Evolutionary conservation across 768 basidiomycete species (phyloP).

Genomic region (Collybiopsis confluens): DNA sequence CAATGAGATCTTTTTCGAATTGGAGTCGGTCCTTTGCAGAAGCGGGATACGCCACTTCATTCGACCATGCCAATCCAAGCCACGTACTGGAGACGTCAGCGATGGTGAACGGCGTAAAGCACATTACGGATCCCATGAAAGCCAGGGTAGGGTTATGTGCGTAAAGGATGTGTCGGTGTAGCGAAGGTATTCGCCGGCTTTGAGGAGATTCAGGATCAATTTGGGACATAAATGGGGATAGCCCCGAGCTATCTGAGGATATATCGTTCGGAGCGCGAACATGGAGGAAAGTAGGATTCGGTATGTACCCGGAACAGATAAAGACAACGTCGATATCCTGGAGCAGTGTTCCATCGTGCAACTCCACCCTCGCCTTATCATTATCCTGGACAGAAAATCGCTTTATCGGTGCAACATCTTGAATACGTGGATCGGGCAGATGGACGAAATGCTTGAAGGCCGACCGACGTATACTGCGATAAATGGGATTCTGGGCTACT

Average conservation of each 20-base stretch:
- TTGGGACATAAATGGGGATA: constrained; percentile 29
- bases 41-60: constrained; percentile 27
- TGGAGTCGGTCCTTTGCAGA: constrained; percentile 27
- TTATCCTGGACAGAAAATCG: constrained; percentile 22
- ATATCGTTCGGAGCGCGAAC: constrained; percentile 8
- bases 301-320: constrained; percentile 44
- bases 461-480: constrained; percentile 41
- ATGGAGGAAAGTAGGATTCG: constrained; percentile 29
- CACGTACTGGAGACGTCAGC: constrained; percentile 47
- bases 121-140: constrained; percentile 37
- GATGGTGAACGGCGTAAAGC: constrained; percentile 44
- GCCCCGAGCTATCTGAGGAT: constrained; percentile 28
- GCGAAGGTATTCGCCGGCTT: constrained; percentile 37
- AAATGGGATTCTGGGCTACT: constrained; percentile 35
- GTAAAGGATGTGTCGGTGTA: constrained; percentile 44
- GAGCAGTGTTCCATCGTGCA: constrained; percentile 34
- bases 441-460: constrained; percentile 33
- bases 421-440: constrained; percentile 39
- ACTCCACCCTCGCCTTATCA: constrained; percentile 27
- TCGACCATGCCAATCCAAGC: constrained; percentile 39
- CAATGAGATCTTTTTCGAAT: constrained; percentile 34
- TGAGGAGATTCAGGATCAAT: constrained; percentile 15
- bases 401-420: constrained; percentile 36
- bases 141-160: constrained; percentile 42
- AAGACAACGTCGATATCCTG: constrained; percentile 38